These are phyloP conservation scores for Neonectria punicea DNA, from an alignment of 2,329 filamentous ascomycete genomes.

Conservation along the genomic window DNA sequence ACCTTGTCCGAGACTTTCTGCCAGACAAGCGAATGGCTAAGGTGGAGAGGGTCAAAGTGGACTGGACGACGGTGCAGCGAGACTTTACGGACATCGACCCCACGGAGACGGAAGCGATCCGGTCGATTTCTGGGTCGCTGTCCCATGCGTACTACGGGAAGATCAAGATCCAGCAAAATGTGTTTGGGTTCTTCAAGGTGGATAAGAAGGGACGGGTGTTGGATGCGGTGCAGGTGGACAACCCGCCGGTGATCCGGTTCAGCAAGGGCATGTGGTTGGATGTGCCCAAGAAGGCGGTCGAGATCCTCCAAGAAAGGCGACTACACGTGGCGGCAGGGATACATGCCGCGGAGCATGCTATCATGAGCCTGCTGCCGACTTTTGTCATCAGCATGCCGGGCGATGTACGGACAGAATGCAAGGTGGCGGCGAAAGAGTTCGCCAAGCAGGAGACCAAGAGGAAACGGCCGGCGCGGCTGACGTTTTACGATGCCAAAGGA, in stretches of 20 bases:
- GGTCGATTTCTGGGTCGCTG: constrained; percentile 70
- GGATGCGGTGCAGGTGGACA: constrained; percentile 92
- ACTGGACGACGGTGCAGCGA: constrained; percentile 93
- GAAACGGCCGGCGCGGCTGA: constrained; percentile 87
- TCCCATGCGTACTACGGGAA: constrained; percentile 85
- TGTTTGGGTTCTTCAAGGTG: constrained; percentile 98
- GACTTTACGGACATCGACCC: constrained; percentile 96
- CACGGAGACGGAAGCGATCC: constrained; percentile 88
- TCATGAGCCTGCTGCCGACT: constrained; percentile 87
- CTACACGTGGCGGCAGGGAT: constrained; percentile 90
- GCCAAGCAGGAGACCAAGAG: constrained; percentile 73
- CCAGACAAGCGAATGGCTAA: constrained; percentile 84
- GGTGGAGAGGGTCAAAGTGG: constrained; percentile 88
- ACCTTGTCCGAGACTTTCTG: constrained; percentile 89
- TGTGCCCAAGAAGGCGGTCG: constrained; percentile 80
- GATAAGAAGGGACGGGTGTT: constrained; percentile 86
- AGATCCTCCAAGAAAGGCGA: constrained; percentile 77
- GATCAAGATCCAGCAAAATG: constrained; percentile 86
- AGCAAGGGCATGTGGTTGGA: constrained; percentile 97
- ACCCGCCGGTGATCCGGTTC: constrained; percentile 86
- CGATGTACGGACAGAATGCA: constrained; percentile 95
- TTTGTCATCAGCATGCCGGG: constrained; percentile 91
- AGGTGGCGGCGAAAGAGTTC: constrained; percentile 88
- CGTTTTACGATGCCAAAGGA: constrained; percentile 95
- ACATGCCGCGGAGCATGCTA: constrained; percentile 92